These are phyloP conservation scores for Nicotiana obtusifolia DNA, from an alignment of 257 asterid species.

Conservation along the genomic window DNA sequence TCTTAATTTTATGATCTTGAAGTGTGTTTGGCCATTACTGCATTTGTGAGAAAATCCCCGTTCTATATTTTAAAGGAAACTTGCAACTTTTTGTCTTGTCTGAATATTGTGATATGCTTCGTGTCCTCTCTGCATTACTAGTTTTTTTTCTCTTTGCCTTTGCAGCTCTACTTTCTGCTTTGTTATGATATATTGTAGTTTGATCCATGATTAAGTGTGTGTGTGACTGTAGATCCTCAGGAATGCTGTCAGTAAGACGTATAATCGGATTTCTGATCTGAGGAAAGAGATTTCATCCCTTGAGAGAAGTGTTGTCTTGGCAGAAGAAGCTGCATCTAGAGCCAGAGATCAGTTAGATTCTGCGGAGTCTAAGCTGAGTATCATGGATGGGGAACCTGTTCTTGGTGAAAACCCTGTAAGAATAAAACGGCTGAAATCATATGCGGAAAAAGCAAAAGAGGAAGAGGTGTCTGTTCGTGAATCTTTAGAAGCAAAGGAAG, in stretches of 20 bases:
- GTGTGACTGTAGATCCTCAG: slow-evolving; percentile 50
- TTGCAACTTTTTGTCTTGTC: neutral
- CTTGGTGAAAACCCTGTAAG: slow-evolving; percentile 85
- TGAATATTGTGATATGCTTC: neutral
- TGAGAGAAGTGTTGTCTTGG: slow-evolving; percentile 49
- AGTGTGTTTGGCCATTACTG: neutral
- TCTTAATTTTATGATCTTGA: neutral
- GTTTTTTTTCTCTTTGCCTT: neutral
- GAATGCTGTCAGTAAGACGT: slow-evolving; percentile 82
- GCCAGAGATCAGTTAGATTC: slow-evolving; percentile 70
- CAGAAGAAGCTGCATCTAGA: slow-evolving; percentile 63
- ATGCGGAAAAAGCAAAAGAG: slow-evolving; percentile 61
- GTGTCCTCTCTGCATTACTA: neutral
- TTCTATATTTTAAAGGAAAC: neutral
- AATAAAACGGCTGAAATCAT: slow-evolving; percentile 75
- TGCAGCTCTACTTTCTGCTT: neutral
- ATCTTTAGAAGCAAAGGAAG: slow-evolving; percentile 88
- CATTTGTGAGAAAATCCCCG: neutral
- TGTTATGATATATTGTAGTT: neutral
- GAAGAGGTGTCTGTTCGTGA: slow-evolving; percentile 62
- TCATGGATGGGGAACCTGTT: slow-evolving; percentile 92
- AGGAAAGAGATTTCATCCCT: slow-evolving; percentile 76
- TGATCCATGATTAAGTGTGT: slow-evolving; percentile 7
- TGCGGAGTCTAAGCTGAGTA: slow-evolving; percentile 69
- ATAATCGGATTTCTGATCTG: slow-evolving; percentile 82